Base-by-base conservation (phyloP, 306 rosid species). In the Rosa chinensis region DNA sequence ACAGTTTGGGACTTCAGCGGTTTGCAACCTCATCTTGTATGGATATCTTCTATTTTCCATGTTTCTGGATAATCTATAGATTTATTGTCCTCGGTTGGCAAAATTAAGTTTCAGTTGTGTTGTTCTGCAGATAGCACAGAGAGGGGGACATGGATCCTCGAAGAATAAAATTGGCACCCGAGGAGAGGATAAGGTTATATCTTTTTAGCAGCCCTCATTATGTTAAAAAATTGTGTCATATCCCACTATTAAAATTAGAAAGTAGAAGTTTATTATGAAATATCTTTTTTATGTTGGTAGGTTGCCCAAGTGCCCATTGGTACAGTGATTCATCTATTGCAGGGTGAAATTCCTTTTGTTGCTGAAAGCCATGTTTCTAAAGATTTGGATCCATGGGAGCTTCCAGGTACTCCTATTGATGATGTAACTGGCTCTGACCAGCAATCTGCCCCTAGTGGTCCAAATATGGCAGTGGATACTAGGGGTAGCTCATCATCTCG, bases 1-100 rank as follows among this genome's bases (percentile, higher is more conserved):
- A 82, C 87, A 74, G 87, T 91, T 83, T 92, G 98, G 98, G 99
- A 95, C 85, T 91, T 90, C 74, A 92, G 97, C n/a, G 85, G 97
- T 79, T 86, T 93, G 86, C 92, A 88, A 70, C 97, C 86, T 76
- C 99, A 93, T 75, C 87, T 89, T 52, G 99, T 95, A 87, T 78
- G 89, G 43, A 59, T 68, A 49, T 78, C 50, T 75, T 25, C 74
- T 73, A 74, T 63, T 59, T 67, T 18, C 75, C 58, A 49, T 63
- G 21, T 73, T 87, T 47, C 72, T 63, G 56, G 23, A 53, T 16
- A 43, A 82, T 55, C 72, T 76, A 68, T 75, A 58, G 20, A 25
- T 77, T 72, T 67, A 67, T 64, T 50, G 17, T 37, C 43, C 61
- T 80, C 35, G 9, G 47, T 56, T 68, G 75, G 70, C 42, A 78